Percentiles rank a stretch among this genome's conserved stretches.
Conservation (phyloP, 352 stramenopile genomes). For the Globisporangium spinosum region DNA sequence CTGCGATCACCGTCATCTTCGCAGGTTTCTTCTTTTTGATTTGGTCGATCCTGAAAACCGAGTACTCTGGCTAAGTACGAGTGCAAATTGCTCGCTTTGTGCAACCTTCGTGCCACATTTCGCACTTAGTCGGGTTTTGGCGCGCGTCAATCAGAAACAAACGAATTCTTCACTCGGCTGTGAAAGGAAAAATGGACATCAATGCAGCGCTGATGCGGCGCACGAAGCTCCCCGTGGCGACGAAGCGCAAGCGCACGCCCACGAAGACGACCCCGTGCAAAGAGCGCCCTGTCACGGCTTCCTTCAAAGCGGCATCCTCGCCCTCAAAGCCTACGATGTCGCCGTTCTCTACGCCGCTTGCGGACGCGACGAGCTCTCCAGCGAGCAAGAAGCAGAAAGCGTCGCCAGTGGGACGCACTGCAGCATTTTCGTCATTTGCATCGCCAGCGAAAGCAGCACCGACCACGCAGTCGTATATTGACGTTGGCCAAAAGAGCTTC, state of each 20-base stretch:
- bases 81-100: too few species aligned
- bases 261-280: conserved; percentile 15
- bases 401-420: neutral
- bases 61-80: too few species aligned
- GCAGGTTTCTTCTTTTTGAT: neutral
- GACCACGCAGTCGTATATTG: conserved; percentile 61
- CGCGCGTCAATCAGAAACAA: conserved; percentile 3
- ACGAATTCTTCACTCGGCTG: neutral
- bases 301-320: neutral
- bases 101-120: neutral
- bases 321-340: conserved; percentile 21
- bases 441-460: conserved; percentile 18
- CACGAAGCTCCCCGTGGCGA: conserved; percentile 24
- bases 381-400: conserved; percentile 8
- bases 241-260: conserved; percentile 38
- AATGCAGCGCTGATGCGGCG: conserved; percentile 50
- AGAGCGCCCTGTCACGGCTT: neutral
- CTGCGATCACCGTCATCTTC: conserved; percentile 37
- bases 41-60: too few species aligned
- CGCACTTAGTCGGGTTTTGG: conserved; percentile 1
- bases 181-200: conserved; percentile 21
- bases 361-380: conserved; percentile 11
- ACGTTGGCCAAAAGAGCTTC: conserved; percentile 72
- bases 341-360: conserved; percentile 17
- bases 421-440: neutral